Evolutionary conservation across 2,329 filamentous ascomycete species (phyloP).

Genomic region (Hypoxylon sp.): DNA sequence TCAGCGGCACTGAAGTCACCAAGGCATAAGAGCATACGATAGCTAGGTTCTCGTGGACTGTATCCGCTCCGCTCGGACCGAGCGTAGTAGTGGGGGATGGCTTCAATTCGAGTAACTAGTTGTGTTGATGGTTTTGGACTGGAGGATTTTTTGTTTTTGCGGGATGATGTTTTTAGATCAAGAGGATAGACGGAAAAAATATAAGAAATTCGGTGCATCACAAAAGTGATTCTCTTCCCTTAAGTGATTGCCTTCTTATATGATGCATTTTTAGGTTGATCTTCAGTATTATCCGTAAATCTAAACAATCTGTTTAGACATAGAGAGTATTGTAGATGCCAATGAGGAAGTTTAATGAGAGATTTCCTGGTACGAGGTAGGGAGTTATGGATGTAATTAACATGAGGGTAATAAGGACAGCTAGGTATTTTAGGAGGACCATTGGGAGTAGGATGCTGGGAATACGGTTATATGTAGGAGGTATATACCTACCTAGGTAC

Average conservation of each 20-base stretch:
- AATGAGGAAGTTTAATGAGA: no score
- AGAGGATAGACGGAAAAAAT: neutral
- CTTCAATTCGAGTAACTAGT: constrained; percentile 9
- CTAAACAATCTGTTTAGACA: no score
- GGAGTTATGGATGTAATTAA: no score
- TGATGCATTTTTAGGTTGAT: neutral
- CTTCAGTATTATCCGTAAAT: no score
- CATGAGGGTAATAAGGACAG: no score
- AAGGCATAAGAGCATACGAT: constrained; percentile 11
- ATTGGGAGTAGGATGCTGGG: no score
- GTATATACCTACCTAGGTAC: no score
- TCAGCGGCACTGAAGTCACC: constrained; percentile 38
- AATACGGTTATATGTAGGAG: no score
- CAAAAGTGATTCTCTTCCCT: neutral
- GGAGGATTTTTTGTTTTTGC: constrained; percentile 1
- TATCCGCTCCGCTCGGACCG: neutral
- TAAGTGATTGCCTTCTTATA: neutral
- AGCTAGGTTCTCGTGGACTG: neutral
- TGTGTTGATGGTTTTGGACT: constrained; percentile 5
- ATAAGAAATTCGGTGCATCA: neutral
- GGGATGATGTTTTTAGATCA: constrained; percentile 8
- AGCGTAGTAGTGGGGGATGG: neutral
- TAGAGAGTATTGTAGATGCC: no score
- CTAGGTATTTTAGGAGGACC: no score
- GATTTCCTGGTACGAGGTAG: no score